Base-by-base conservation (phyloP, 129 eudicot genomes). In the Escallonia herrerae region DNA sequence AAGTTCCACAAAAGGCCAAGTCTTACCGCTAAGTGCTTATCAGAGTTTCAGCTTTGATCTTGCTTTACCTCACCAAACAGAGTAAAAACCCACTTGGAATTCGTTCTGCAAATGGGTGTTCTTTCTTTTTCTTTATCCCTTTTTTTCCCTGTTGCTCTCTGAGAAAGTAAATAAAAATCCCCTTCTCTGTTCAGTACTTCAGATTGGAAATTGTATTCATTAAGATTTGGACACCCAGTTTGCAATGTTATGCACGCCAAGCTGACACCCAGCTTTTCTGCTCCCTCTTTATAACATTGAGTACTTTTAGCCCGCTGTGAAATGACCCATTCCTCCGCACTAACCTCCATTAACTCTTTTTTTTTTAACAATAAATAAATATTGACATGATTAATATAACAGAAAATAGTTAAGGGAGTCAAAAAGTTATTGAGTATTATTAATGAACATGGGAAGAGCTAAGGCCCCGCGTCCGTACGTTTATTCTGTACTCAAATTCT, bases 201-300 rank as follows among this genome's bases (percentile, higher is more conserved):
- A 56, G 10, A 43, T 58, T 55, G 43, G 75, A 57, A 58, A 53
- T 55, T 76, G 84, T 66, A 76, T 74, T 67, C 72, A 77, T 58
- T 66, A 48, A 73, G 68, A 72, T 73, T 58, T 74, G 79, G 82
- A 77, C 70, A 67, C 69, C 79, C 82, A 77, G 80, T 67, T 80
- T 80, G 86, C 80, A 74, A 77, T 57, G 77, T 46, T 71, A 71
- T 67, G 90, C 95, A 87, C 83, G 95, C 90, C 82, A 78, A 58
- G 77, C 87, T 81, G 95, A 87, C 87, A 83, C 33, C 47, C 83
- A 63, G 79, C 90, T 76, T 77, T 86, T 67, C 62, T 67, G 69
- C 80, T 68, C 80, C 66, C 60, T 66, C 69, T 66, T 66, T 68
- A 22, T 46, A 50, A 64, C 57, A 46, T 49, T 15, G 55, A 15